These are phyloP conservation scores for Myriangium duriaei DNA, from an alignment of 2,329 filamentous ascomycete species.

Conservation along the genomic window DNA sequence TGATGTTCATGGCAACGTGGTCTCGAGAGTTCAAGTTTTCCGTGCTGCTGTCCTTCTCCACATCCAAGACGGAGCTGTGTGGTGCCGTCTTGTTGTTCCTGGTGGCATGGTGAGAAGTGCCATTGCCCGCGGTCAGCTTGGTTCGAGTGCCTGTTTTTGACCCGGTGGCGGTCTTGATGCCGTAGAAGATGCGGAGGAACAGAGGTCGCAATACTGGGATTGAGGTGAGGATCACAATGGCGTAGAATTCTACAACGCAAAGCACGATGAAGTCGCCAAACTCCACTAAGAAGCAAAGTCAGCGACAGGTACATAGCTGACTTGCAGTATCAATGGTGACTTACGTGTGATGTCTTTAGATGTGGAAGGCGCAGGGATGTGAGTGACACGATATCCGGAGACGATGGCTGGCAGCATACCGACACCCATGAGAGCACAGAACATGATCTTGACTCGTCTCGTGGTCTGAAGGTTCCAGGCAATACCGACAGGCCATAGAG, in stretches of 20 bases:
- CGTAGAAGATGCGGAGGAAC: slow-evolving; percentile 7
- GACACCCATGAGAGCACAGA: slow-evolving; percentile 8
- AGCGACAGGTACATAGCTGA: background rate
- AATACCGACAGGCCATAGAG: slow-evolving; percentile 7
- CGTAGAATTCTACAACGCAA: slow-evolving; percentile 5
- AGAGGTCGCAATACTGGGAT: slow-evolving; percentile 8
- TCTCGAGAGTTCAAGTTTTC: background rate
- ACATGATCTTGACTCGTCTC: slow-evolving; percentile 3
- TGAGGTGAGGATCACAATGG: slow-evolving; percentile 8
- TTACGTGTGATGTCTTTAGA: background rate
- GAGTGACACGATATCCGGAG: background rate
- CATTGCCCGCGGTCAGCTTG: background rate
- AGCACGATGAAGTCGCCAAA: slow-evolving; percentile 7
- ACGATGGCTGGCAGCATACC: slow-evolving; percentile 5
- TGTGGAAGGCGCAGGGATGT: background rate
- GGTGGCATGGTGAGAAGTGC: background rate
- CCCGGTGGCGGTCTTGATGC: slow-evolving; percentile 1
- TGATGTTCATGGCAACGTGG: background rate
- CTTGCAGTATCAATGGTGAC: background rate
- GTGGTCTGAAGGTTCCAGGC: slow-evolving; percentile 8
- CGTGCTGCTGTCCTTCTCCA: background rate
- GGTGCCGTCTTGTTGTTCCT: background rate
- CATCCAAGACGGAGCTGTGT: background rate
- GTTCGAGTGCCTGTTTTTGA: background rate
- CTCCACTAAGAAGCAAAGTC: background rate